Conservation (phyloP, 202 grass and related monocot species). For the Hordeum pubiflorum region DNA sequence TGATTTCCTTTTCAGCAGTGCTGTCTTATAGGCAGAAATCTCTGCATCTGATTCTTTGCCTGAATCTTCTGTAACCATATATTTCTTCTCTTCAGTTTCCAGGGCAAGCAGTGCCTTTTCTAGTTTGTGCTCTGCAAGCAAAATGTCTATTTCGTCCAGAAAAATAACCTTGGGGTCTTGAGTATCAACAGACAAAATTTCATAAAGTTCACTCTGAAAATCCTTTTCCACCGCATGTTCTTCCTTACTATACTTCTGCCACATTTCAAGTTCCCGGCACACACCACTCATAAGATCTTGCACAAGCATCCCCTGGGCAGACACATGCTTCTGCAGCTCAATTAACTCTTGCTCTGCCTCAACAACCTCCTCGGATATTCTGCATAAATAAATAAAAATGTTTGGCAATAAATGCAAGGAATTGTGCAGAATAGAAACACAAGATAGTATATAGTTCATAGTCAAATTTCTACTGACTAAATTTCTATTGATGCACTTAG, state of each 20-base stretch:
- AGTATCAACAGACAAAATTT: constrained; percentile 46
- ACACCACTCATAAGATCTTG: constrained; percentile 89
- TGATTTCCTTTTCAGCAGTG: constrained; percentile 60
- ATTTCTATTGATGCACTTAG: background rate
- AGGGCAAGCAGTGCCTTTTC: constrained; percentile 63
- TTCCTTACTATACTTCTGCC: constrained; percentile 60
- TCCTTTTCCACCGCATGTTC: constrained; percentile 39
- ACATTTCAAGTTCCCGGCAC: constrained; percentile 63
- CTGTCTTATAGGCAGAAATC: constrained; percentile 47
- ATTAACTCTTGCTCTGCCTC: constrained; percentile 92
- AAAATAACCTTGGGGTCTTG: constrained; percentile 56
- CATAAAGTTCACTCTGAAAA: constrained; percentile 45
- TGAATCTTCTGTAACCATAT: constrained; percentile 29
- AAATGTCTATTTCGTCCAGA: constrained; percentile 64
- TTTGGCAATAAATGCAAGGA: background rate
- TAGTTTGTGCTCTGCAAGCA: constrained; percentile 76
- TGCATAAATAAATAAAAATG: constrained; percentile 21
- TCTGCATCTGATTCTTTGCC: constrained; percentile 46
- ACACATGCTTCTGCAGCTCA: constrained; percentile 76
- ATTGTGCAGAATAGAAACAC: background rate
- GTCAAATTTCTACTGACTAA: background rate
- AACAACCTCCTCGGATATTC: constrained; percentile 88
- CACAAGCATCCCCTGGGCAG: constrained; percentile 83
- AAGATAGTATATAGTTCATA: background rate
- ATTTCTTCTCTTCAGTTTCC: constrained; percentile 64